Conservation (phyloP, 2,329 filamentous ascomycete species). For the Diaporthe longicolla region DNA sequence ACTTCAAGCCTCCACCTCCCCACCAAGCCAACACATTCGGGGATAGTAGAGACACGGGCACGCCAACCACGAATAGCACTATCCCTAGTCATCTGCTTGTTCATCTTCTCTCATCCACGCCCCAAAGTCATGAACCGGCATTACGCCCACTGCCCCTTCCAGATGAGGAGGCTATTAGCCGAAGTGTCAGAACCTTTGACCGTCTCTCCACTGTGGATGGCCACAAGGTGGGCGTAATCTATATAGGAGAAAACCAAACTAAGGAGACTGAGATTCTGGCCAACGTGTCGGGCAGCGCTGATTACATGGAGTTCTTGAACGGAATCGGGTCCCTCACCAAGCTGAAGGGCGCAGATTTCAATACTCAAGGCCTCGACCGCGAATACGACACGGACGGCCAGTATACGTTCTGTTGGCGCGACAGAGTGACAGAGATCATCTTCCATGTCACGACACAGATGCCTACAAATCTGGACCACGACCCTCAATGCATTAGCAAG, state of each 20-base stretch:
- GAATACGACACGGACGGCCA: slow-evolving; percentile 84
- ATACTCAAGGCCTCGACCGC: slow-evolving; percentile 91
- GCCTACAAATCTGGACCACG: slow-evolving; percentile 86
- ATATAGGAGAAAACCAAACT: slow-evolving; percentile 89
- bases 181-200: slow-evolving; percentile 87
- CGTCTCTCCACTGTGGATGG: slow-evolving; percentile 91
- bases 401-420: slow-evolving; percentile 93
- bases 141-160: slow-evolving; percentile 83
- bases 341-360: slow-evolving; percentile 87
- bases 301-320: slow-evolving; percentile 89
- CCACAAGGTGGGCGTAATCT: slow-evolving; percentile 95
- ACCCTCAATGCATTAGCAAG: slow-evolving; percentile 84
- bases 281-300: slow-evolving; percentile 87
- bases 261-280: slow-evolving; percentile 86
- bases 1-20: slow-evolving; percentile 69
- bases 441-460: slow-evolving; percentile 98
- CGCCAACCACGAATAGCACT: slow-evolving; percentile 70
- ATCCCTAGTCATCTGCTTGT: slow-evolving; percentile 82
- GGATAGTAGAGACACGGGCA: slow-evolving; percentile 64
- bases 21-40: slow-evolving; percentile 67
- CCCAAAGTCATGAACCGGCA: slow-evolving; percentile 67
- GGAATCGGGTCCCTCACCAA: slow-evolving; percentile 85
- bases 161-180: slow-evolving; percentile 75
- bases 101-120: slow-evolving; percentile 75
- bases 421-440: slow-evolving; percentile 93